Base-by-base conservation (phyloP, 371 early-diverging fungal species). In the Mucor ambiguus region DNA sequence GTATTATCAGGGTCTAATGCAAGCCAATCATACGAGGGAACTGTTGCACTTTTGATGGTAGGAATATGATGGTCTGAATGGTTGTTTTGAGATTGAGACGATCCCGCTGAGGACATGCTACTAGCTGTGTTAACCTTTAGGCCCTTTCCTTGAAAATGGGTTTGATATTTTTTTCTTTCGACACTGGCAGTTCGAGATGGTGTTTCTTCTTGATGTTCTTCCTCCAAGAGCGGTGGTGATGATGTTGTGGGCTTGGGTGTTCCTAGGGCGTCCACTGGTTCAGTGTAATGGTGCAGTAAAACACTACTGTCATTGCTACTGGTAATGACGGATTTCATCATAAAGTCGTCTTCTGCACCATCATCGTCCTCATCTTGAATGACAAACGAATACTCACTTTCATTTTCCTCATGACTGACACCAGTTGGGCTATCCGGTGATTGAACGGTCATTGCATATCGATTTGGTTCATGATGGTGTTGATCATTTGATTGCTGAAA, bases 111-210 rank as follows among this genome's bases (percentile, higher is more conserved):
- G 6, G 35, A 28, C 33, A 52, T 49, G 35, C 52, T 16, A 3
- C 59, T 46, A 2, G 82, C n/a, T n/a, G n/a, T 81, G 44, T 81
- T 64, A 4, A 81, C 75, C 28, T 67, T 81, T 14, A 81, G 66
- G 20, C 79, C 79, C 38, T 71, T 71, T 24, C 65, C 78, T 66
- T 78, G 75, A 10, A 78, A 81, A 12, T 69, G 76, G 2, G 71
- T 38, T 57, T 70, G 61, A 37, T 73, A 75, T 44, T 69, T 58
- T 60, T 71, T 59, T 64, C 68, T 58, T 59, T 67, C 57, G 8
- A 60, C 32, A 10, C 63, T 62, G 8, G 38, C 55, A 10, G 63
- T 29, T n/a, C 63, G 33, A 52, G 63, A 52, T n/a, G 63, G 63
- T 10, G 63, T 52, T 26, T 62, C 52, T 29, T 37, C 37, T 20